A percentile compares a stretch with the other conserved stretches of the same genome.
Evolutionary conservation across 345 rosid species (phyloP).

Genomic region (Kandelia obovata): DNA sequence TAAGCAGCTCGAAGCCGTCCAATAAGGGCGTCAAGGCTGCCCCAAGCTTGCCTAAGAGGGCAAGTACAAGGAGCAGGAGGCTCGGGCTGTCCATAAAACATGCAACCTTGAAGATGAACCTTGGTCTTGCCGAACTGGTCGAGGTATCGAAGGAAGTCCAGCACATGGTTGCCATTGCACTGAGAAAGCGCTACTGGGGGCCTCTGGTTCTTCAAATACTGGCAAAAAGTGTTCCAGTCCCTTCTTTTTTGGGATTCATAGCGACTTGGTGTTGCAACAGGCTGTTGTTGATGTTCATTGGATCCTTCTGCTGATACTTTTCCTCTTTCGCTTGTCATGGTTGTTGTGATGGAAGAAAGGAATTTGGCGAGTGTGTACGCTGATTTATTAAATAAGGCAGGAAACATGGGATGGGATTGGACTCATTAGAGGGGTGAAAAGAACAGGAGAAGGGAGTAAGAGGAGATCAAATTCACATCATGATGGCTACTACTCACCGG

Average conservation of each 20-base stretch:
- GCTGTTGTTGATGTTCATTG: slow-evolving; percentile 13
- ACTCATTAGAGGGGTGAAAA: slow-evolving; percentile 21
- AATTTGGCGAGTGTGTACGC: neutral
- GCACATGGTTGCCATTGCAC: slow-evolving; percentile 62
- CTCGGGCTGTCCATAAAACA: slow-evolving; percentile 81
- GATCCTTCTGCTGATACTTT: slow-evolving; percentile 40
- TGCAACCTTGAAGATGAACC: slow-evolving; percentile 71
- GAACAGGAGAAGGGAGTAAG: slow-evolving; percentile 34
- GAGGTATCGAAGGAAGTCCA: slow-evolving; percentile 65
- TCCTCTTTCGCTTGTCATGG: slow-evolving; percentile 47
- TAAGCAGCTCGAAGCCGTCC: slow-evolving; percentile 88
- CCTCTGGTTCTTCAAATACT: slow-evolving; percentile 63
- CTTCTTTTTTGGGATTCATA: slow-evolving; percentile 77
- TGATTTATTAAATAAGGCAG: slow-evolving; percentile 23
- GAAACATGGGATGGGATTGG: slow-evolving; percentile 5
- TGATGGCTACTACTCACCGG: slow-evolving; percentile 2
- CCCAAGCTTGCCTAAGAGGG: slow-evolving; percentile 88
- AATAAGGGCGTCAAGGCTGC: slow-evolving; percentile 86
- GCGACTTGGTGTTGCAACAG: slow-evolving; percentile 54
- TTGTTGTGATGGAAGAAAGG: slow-evolving; percentile 9
- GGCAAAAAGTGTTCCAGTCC: slow-evolving; percentile 85
- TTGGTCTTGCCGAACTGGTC: slow-evolving; percentile 88
- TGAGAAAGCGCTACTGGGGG: slow-evolving; percentile 61
- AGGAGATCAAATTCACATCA: slow-evolving; percentile 23
- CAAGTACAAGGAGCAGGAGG: slow-evolving; percentile 92